These are phyloP conservation scores for Crataegus laevigata DNA, from an alignment of 306 rosid genomes.

Conservation along the genomic window DNA sequence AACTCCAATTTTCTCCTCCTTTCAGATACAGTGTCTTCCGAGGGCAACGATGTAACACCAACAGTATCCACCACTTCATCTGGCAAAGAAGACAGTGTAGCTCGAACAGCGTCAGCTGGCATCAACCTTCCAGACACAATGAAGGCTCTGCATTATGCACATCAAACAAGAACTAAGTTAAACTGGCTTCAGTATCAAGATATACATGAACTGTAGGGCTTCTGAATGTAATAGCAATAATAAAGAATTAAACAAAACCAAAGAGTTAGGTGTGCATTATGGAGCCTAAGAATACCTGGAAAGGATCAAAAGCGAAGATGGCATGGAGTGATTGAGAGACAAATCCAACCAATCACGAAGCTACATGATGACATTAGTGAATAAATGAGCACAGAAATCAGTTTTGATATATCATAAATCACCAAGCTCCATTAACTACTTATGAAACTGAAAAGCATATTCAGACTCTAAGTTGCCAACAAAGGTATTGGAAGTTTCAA, in stretches of 20 bases:
- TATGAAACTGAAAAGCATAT: background rate
- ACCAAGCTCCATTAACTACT: background rate
- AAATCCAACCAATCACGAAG: slow-evolving; percentile 97
- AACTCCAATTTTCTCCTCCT: slow-evolving; percentile 89
- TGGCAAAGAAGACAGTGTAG: slow-evolving; percentile 86
- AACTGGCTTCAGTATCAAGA: background rate
- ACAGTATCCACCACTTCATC: slow-evolving; percentile 95
- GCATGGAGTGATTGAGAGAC: slow-evolving; percentile 85
- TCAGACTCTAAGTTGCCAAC: background rate
- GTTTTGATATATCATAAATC: slow-evolving; percentile 13
- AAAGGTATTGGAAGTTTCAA: background rate
- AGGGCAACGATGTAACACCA: slow-evolving; percentile 77
- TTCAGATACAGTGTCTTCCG: slow-evolving; percentile 87
- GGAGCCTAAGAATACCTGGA: slow-evolving; percentile 58
- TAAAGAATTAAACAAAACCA: background rate
- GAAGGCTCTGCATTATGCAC: slow-evolving; percentile 55
- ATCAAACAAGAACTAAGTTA: background rate
- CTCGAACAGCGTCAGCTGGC: slow-evolving; percentile 89
- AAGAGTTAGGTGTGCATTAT: background rate
- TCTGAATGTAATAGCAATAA: background rate
- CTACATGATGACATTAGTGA: slow-evolving; percentile 34
- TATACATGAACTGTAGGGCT: background rate
- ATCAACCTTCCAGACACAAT: slow-evolving; percentile 68
- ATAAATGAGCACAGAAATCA: slow-evolving; percentile 8
- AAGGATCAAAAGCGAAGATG: slow-evolving; percentile 95